A percentile compares a stretch with the other conserved stretches of the same genome.
Conservation (phyloP, 768 basidiomycete species). For the Mycena vulgaris region DNA sequence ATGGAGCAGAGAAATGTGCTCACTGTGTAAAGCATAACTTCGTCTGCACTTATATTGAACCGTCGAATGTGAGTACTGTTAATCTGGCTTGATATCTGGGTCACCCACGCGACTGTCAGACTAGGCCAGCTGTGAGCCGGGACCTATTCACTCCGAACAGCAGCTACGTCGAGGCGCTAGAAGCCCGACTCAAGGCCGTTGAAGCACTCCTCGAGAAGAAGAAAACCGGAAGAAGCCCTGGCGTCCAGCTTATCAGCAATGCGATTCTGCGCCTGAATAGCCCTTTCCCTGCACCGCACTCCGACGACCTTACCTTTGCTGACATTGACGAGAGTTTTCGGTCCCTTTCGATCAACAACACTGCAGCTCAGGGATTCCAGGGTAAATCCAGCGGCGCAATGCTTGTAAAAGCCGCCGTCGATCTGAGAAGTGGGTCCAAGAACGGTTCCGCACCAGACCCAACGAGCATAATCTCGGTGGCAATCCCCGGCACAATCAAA, state of each 20-base stretch:
- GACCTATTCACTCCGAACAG: background rate
- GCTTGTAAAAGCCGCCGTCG: slow-evolving; percentile 70
- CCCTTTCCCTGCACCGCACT: slow-evolving; percentile 17
- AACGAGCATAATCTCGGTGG: background rate
- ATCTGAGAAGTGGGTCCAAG: slow-evolving; percentile 67
- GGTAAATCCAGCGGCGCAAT: slow-evolving; percentile 73
- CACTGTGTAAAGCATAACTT: background rate
- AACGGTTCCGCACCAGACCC: background rate
- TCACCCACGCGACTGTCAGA: too few species aligned
- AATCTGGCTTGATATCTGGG: background rate
- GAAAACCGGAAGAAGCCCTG: background rate
- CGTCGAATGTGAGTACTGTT: background rate
- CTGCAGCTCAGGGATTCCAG: slow-evolving; percentile 56
- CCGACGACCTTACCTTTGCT: slow-evolving; percentile 17
- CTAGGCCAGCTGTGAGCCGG: background rate
- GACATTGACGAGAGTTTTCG: slow-evolving; percentile 16
- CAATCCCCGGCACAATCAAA: too few species aligned
- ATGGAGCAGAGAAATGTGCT: background rate
- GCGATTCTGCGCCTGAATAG: slow-evolving; percentile 10
- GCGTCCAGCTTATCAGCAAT: slow-evolving; percentile 10
- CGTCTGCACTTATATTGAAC: slow-evolving; percentile 5
- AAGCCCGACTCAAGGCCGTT: too few species aligned
- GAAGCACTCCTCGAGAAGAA: too few species aligned
- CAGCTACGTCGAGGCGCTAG: background rate
- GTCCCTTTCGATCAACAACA: background rate